Evolutionary conservation across 2,329 filamentous ascomycete genomes (phyloP).

Genomic region (Monosporascus ibericus): DNA sequence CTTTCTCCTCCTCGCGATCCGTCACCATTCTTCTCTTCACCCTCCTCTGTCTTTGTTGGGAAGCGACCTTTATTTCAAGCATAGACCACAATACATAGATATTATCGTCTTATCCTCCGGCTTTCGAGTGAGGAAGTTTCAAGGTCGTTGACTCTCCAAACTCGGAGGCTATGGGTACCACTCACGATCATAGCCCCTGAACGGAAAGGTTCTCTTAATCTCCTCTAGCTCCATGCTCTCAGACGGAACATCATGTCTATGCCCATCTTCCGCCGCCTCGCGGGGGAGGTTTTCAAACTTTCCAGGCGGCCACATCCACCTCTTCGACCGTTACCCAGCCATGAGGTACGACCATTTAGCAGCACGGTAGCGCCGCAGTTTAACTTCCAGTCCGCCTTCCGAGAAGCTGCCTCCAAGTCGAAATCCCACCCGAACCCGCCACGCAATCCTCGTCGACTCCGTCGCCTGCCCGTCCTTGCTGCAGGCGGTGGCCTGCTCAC

Average conservation of each 20-base stretch:
- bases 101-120: too few species aligned
- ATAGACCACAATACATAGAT: too few species aligned
- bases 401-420: constrained; percentile 7
- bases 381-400: constrained; percentile 8
- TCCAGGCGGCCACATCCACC: constrained; percentile 9
- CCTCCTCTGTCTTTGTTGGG: too few species aligned
- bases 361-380: constrained; percentile 7
- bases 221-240: background rate
- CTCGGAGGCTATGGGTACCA: background rate
- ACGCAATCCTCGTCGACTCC: constrained; percentile 8
- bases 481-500: constrained; percentile 22
- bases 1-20: too few species aligned
- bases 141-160: too few species aligned
- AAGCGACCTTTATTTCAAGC: too few species aligned
- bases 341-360: constrained; percentile 5
- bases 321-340: constrained; percentile 5
- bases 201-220: too few species aligned
- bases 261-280: constrained; percentile 8
- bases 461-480: constrained; percentile 18
- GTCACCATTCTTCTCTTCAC: too few species aligned
- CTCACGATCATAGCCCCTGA: background rate
- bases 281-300: constrained; percentile 11
- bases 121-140: too few species aligned
- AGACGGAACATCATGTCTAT: constrained; percentile 10
- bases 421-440: background rate